Conservation (phyloP, 2,329 filamentous ascomycete genomes). For the Monilinia polystroma region DNA sequence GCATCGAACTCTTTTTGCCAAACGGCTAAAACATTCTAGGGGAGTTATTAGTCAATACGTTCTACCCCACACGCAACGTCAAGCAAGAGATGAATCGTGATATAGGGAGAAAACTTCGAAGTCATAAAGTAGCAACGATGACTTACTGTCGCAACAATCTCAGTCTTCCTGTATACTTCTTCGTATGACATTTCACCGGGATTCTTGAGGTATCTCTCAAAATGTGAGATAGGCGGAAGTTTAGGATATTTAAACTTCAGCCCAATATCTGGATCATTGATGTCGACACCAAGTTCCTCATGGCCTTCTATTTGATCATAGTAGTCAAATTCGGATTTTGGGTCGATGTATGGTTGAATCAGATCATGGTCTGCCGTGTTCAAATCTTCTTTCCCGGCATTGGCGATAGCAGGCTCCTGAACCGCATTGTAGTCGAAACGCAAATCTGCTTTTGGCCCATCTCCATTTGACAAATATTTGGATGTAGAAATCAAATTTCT, state of each 20-base stretch:
- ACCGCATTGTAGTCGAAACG: constrained; percentile 22
- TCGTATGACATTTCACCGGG: constrained; percentile 34
- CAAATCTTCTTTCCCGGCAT: constrained; percentile 21
- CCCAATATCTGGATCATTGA: constrained; percentile 20
- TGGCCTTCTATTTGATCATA: constrained; percentile 32
- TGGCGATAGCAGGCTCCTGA: constrained; percentile 22
- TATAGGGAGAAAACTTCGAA: not conserved
- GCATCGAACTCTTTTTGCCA: constrained; percentile 36
- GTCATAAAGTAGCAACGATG: not conserved
- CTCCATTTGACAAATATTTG: constrained; percentile 20
- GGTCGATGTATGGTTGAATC: constrained; percentile 30
- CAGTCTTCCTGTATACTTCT: constrained; percentile 34
- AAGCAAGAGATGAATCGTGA: not conserved
- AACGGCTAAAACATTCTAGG: constrained; percentile 26
- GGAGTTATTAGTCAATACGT: constrained; percentile 1
- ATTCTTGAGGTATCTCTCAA: constrained; percentile 35
- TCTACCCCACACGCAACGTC: not conserved
- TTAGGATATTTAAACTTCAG: constrained; percentile 32
- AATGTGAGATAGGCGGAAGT: constrained; percentile 30
- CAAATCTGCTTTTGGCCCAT: constrained; percentile 22
- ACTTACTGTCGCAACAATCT: constrained; percentile 24
- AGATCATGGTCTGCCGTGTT: not conserved
- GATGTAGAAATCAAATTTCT: constrained; percentile 10
- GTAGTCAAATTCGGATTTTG: constrained; percentile 29
- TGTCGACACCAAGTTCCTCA: constrained; percentile 20